A percentile compares a stretch with the other conserved stretches of the same genome.
Conservation (phyloP, 2,329 filamentous ascomycete genomes). For the Beauveria brongniartii region DNA sequence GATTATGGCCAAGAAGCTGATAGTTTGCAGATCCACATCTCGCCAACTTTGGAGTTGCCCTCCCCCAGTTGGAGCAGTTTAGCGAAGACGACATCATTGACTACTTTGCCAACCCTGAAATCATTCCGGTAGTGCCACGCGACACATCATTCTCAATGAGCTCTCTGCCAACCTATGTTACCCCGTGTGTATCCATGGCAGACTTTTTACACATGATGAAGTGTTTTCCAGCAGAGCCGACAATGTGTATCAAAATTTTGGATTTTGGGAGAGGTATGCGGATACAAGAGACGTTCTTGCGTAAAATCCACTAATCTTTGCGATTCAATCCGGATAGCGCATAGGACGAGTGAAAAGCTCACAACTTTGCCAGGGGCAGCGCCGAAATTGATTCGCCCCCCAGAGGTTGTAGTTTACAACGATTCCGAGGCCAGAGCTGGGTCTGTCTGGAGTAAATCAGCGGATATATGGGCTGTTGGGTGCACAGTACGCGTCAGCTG, state of each 20-base stretch:
- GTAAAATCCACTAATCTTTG: background rate
- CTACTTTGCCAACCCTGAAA: background rate
- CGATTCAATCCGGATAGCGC: background rate
- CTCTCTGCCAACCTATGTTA: background rate
- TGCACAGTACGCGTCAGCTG: background rate
- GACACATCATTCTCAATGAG: background rate
- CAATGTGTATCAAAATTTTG: background rate
- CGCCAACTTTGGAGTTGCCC: background rate
- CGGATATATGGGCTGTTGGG: background rate
- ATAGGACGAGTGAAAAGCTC: background rate
- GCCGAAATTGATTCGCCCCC: background rate
- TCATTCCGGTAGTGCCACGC: background rate
- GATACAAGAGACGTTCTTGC: background rate
- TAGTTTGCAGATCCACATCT: background rate
- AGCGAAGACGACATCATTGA: background rate
- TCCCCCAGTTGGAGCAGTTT: background rate
- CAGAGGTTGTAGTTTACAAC: background rate
- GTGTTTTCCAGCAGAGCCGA: background rate
- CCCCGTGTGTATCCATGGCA: background rate
- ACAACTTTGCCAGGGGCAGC: background rate
- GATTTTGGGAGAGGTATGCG: background rate
- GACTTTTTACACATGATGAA: background rate
- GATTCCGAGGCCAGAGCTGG: background rate
- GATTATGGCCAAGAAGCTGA: background rate
- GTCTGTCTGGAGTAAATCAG: background rate